phyloP scores from a whole-genome alignment of 2,329 filamentous ascomycete species.

The Xylariales sp. region DNA sequence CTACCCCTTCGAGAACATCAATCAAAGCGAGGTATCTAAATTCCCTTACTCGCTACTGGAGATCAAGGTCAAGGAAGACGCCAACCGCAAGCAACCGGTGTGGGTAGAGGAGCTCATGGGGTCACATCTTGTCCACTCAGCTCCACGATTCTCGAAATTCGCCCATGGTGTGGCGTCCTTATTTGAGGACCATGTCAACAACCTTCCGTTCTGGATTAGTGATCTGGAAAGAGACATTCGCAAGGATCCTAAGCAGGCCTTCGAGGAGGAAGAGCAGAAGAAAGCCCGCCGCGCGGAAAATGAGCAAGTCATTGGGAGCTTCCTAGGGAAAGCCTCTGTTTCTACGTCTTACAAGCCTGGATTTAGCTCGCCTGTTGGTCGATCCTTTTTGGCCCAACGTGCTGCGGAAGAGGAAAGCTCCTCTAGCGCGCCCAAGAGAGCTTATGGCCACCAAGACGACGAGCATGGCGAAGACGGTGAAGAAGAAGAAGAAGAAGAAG shows the following conservation, averaged over 20 bases:
- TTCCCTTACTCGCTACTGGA: constrained; percentile 91
- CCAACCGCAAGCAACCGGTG: constrained; percentile 62
- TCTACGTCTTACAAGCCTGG: constrained; percentile 53
- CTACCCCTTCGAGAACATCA: constrained; percentile 82
- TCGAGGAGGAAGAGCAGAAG: constrained; percentile 84
- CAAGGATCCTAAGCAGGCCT: constrained; percentile 84
- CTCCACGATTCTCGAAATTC: constrained; percentile 93
- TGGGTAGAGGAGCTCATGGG: constrained; percentile 92
- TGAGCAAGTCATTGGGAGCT: constrained; percentile 82
- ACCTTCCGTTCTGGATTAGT: constrained; percentile 90
- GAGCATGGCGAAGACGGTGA: constrained; percentile 32
- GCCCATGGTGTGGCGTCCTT: constrained; percentile 87
- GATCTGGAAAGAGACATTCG: constrained; percentile 91
- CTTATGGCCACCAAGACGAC: background rate
- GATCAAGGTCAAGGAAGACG: constrained; percentile 76
- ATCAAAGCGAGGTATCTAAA: constrained; percentile 83
- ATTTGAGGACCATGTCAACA: constrained; percentile 95
- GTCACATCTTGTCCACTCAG: constrained; percentile 86
- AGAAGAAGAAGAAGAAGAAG: constrained; percentile 18
- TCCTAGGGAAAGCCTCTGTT: constrained; percentile 54
- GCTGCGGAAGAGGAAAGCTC: constrained; percentile 40
- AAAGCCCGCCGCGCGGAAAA: constrained; percentile 78
- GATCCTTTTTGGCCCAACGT: constrained; percentile 57
- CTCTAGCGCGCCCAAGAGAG: background rate
- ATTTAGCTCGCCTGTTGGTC: constrained; percentile 62